Evolutionary conservation across 225 moss, liverwort and hornwort species (phyloP).

Genomic region (Antitrichia curtipendula): DNA sequence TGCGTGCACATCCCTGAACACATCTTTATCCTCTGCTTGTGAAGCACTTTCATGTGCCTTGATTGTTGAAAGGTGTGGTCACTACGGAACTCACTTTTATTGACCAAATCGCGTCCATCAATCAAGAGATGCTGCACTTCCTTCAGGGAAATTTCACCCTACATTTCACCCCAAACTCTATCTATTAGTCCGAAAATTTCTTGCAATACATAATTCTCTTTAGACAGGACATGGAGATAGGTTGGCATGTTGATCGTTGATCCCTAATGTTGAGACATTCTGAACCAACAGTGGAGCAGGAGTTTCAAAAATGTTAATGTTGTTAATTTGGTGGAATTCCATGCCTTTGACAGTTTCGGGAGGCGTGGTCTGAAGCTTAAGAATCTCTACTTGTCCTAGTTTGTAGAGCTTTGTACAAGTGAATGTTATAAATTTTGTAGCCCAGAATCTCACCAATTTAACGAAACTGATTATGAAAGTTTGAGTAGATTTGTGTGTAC

Average conservation of each 20-base stretch:
- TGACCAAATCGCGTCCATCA: neutral
- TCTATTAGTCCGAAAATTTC: neutral
- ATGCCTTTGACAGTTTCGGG: neutral
- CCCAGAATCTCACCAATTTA: neutral
- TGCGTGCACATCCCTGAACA: slow-evolving; percentile 18
- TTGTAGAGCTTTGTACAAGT: neutral
- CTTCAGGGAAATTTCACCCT: neutral
- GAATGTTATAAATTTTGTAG: too few species aligned
- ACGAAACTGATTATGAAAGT: neutral
- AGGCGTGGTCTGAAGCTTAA: neutral
- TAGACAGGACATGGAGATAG: neutral
- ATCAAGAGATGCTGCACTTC: neutral
- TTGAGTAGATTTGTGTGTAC: neutral
- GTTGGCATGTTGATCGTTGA: neutral
- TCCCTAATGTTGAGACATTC: neutral
- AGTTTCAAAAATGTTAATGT: neutral
- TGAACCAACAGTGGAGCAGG: neutral
- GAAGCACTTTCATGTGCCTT: neutral
- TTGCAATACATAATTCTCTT: neutral
- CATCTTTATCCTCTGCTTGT: neutral
- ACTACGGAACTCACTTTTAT: neutral
- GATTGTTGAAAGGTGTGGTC: neutral
- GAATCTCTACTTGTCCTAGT: neutral
- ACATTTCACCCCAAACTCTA: neutral
- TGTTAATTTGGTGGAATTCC: neutral